These are phyloP conservation scores for Russula sp. DNA, from an alignment of 768 basidiomycete genomes.

Conservation along the genomic window DNA sequence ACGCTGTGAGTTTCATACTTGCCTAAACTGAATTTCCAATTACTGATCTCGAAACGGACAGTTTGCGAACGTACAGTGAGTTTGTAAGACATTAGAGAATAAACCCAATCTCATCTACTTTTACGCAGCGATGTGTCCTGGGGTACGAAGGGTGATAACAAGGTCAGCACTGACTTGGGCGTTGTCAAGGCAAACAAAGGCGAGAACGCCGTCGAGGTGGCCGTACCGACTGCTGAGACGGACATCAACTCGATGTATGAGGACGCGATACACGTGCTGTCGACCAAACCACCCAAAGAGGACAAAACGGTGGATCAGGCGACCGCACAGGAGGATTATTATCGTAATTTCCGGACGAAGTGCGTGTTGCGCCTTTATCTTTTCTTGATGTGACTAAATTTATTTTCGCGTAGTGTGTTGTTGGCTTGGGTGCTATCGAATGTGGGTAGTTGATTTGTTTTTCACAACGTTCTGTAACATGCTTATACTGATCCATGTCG, in stretches of 20 bases:
- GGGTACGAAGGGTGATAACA: conserved; percentile 96
- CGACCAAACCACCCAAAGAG: conserved; percentile 71
- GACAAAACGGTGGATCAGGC: conserved; percentile 58
- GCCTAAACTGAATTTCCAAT: background rate
- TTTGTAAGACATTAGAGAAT: conserved; percentile 12
- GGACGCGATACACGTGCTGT: conserved; percentile 81
- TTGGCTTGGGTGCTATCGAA: conserved; percentile 89
- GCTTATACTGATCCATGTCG: background rate
- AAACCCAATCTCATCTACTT: conserved; percentile 6
- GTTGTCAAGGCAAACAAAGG: conserved; percentile 64
- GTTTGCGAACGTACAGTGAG: conserved; percentile 79
- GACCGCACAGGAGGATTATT: conserved; percentile 82
- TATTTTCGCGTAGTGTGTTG: conserved; percentile 51
- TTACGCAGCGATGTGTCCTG: conserved; percentile 77
- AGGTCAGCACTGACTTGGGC: conserved; percentile 79
- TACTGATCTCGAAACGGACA: conserved; percentile 32
- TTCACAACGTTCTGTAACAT: conserved; percentile 22
- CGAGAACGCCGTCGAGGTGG: conserved; percentile 83
- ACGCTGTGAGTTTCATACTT: conserved; percentile 51
- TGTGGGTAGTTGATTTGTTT: conserved; percentile 43
- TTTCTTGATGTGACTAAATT: conserved; percentile 27
- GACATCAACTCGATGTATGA: conserved; percentile 90
- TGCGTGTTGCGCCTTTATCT: conserved; percentile 34
- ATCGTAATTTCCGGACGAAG: conserved; percentile 87
- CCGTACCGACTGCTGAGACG: conserved; percentile 80